A percentile compares a stretch with the other conserved stretches of the same genome.
phyloP scores from a whole-genome alignment of 495 filamentous ascomycete species.

The Neurospora sp. region DNA sequence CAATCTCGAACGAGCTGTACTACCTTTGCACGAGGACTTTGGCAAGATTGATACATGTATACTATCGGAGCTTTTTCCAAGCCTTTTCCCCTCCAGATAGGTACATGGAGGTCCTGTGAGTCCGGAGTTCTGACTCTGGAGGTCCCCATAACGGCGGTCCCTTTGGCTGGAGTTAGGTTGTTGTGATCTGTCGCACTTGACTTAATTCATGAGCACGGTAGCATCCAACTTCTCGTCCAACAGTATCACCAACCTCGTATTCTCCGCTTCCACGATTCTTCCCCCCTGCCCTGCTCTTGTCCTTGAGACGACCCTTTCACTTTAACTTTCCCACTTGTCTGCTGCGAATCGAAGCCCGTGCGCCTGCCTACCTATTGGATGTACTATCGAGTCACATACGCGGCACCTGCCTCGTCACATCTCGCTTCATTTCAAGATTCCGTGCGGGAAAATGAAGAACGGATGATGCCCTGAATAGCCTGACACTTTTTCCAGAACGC shows the following conservation, averaged over 20 bases:
- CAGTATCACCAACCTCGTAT: background rate
- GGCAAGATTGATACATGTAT: background rate
- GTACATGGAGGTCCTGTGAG: background rate
- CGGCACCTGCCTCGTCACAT: background rate
- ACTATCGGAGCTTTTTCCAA: background rate
- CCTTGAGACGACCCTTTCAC: background rate
- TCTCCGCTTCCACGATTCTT: background rate
- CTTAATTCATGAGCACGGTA: background rate
- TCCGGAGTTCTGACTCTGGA: background rate
- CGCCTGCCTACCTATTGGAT: background rate
- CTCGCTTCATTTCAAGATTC: background rate
- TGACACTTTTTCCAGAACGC: background rate
- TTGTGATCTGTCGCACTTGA: background rate
- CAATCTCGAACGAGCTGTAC: background rate
- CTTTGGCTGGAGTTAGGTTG: background rate
- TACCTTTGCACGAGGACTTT: background rate
- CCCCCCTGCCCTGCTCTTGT: background rate
- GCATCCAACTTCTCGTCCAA: background rate
- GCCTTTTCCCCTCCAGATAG: background rate
- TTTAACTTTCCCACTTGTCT: background rate
- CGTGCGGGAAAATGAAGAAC: background rate
- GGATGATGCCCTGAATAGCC: background rate
- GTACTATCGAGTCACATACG: background rate
- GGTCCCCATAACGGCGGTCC: background rate
- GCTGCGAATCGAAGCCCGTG: background rate